Evolutionary conservation across 2,329 filamentous ascomycete genomes (phyloP).

Genomic region (Phialophora macrospora): DNA sequence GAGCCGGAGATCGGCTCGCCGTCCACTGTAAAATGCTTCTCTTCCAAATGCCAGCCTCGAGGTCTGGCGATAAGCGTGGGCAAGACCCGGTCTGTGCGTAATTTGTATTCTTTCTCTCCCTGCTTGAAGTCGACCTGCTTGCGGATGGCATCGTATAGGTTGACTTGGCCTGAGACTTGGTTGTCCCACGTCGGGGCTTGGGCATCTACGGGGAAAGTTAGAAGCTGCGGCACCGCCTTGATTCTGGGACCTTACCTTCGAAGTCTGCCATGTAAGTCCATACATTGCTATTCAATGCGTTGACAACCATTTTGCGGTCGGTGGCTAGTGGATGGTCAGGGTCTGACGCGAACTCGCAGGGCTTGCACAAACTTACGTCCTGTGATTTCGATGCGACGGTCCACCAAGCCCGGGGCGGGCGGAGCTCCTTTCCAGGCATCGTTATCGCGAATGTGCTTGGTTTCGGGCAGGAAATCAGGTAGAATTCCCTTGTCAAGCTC

Average conservation of each 20-base stretch:
- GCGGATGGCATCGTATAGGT: slow-evolving; percentile 94
- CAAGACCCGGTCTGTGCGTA: slow-evolving; percentile 82
- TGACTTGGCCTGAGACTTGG: slow-evolving; percentile 98
- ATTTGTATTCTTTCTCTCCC: slow-evolving; percentile 94
- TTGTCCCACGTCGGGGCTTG: slow-evolving; percentile 98
- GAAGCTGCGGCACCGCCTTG: slow-evolving; percentile 2
- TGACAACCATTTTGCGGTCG: slow-evolving; percentile 98
- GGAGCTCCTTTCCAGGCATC: slow-evolving; percentile 90
- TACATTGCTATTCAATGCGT: slow-evolving; percentile 92
- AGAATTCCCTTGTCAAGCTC: slow-evolving; percentile 89
- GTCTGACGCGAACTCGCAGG: background rate
- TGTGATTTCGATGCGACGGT: slow-evolving; percentile 95
- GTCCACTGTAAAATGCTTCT: slow-evolving; percentile 97
- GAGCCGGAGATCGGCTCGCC: slow-evolving; percentile 91
- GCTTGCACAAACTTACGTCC: slow-evolving; percentile 57
- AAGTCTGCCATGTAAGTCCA: slow-evolving; percentile 99
- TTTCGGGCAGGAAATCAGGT: slow-evolving; percentile 95
- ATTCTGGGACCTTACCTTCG: slow-evolving; percentile 71
- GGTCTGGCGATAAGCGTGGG: slow-evolving; percentile 94
- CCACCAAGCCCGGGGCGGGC: slow-evolving; percentile 88
- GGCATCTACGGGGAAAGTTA: slow-evolving; percentile 67
- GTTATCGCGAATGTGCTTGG: slow-evolving; percentile 91
- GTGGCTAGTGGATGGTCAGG: slow-evolving; percentile 57
- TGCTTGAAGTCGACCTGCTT: slow-evolving; percentile 95
- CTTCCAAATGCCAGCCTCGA: slow-evolving; percentile 95